Conservation (phyloP, 148 eudicot genomes). For the Selenicereus undatus region DNA sequence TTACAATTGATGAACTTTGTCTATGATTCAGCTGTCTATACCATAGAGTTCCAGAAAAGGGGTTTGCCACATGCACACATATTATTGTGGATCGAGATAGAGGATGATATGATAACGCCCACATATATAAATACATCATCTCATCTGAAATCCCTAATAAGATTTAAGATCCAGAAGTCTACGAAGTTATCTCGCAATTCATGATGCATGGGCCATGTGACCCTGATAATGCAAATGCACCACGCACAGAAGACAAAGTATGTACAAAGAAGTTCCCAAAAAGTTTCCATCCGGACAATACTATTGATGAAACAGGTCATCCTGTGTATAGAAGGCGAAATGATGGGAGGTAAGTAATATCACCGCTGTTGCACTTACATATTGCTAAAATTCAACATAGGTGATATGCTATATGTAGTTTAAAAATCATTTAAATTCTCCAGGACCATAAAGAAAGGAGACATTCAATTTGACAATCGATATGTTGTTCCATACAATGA, state of each 20-base stretch:
- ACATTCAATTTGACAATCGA: not conserved
- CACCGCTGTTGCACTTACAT: not conserved
- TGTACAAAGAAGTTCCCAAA: too few species aligned
- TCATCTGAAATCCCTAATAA: conserved; percentile 12
- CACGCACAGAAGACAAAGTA: not conserved
- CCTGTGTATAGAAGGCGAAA: conserved; percentile 12
- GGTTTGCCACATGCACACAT: conserved; percentile 20
- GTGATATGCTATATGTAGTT: too few species aligned
- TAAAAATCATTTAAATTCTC: not conserved
- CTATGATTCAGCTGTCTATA: not conserved
- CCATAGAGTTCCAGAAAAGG: conserved; percentile 15
- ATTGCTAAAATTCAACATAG: not conserved
- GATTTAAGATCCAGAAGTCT: not conserved
- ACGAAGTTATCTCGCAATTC: not conserved
- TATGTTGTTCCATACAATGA: not conserved
- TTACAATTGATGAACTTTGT: too few species aligned
- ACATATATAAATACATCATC: conserved; percentile 11
- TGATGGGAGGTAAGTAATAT: not conserved
- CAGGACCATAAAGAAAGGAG: not conserved
- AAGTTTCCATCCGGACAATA: not conserved
- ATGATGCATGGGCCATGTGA: conserved; percentile 21
- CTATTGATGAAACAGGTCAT: conserved; percentile 6
- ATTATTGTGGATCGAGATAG: not conserved
- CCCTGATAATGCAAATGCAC: not conserved
- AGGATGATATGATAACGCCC: not conserved